Conservation (phyloP, 371 early-diverging fungal genomes). For the Thermomucor indicae-seudaticae region DNA sequence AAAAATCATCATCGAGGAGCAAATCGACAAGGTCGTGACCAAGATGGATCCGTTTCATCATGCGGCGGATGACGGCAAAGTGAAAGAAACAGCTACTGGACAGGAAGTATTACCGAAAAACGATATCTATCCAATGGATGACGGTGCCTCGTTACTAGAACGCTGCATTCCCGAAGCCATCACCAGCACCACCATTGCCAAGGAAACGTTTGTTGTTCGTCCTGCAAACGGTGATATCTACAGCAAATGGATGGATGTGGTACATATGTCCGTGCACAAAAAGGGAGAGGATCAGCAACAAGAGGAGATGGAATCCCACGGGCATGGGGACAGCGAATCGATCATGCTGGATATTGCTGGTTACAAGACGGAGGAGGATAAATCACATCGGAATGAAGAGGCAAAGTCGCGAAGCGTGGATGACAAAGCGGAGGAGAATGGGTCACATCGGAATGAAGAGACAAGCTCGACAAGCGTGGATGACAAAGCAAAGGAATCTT, state of each 20-base stretch:
- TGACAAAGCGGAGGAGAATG: background rate
- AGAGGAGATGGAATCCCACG: slow-evolving; percentile 1
- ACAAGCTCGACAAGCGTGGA: background rate
- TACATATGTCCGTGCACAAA: slow-evolving; percentile 26
- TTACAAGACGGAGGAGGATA: slow-evolving; percentile 46
- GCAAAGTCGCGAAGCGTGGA: background rate
- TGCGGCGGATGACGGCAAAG: background rate
- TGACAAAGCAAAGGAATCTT: too few relatives aligned
- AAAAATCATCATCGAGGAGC: slow-evolving; percentile 52
- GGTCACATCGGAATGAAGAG: background rate
- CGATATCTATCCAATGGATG: slow-evolving; percentile 27
- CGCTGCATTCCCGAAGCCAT: slow-evolving; percentile 37
- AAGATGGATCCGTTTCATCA: slow-evolving; percentile 30
- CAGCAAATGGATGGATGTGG: slow-evolving; percentile 40
- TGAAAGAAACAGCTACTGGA: background rate
- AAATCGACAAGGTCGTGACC: slow-evolving; percentile 48
- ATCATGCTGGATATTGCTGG: slow-evolving; percentile 60
- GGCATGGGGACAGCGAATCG: slow-evolving; percentile 30
- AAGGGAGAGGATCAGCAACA: slow-evolving; percentile 3
- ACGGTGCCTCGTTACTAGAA: slow-evolving; percentile 35
- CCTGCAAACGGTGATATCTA: slow-evolving; percentile 36
- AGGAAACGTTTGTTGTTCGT: slow-evolving; percentile 43
- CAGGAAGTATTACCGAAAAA: slow-evolving; percentile 18
- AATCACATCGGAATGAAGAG: background rate
- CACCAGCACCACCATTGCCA: slow-evolving; percentile 40